Conservation (phyloP, 2,329 filamentous ascomycete species). For the Pseudopithomyces chartarum region DNA sequence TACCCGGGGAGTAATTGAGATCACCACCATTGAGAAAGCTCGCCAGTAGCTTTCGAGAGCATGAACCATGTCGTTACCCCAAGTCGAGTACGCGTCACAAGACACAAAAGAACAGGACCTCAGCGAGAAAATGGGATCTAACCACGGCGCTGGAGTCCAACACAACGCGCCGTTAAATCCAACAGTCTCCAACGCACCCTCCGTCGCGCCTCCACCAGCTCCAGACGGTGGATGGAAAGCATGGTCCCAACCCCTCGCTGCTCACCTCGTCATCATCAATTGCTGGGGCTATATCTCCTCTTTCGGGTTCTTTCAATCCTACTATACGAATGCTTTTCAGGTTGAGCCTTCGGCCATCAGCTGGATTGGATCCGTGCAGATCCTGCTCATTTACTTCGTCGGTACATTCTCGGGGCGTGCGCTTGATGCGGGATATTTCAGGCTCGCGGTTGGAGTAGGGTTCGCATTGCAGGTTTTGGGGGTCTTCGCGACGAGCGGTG, state of each 20-base stretch:
- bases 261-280: slow-evolving; percentile 29
- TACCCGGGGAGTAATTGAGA: background rate
- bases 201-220: slow-evolving; percentile 42
- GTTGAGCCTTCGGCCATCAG: slow-evolving; percentile 14
- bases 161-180: slow-evolving; percentile 26
- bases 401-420: slow-evolving; percentile 15
- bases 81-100: background rate
- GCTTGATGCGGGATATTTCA: slow-evolving; percentile 14
- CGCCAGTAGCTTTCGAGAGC: background rate
- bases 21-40: background rate
- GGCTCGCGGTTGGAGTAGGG: slow-evolving; percentile 2
- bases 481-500: slow-evolving; percentile 2
- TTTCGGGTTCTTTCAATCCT: slow-evolving; percentile 35
- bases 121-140: background rate
- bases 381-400: slow-evolving; percentile 16
- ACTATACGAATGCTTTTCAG: slow-evolving; percentile 23
- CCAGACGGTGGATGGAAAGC: slow-evolving; percentile 35
- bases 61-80: background rate
- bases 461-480: slow-evolving; percentile 26
- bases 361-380: slow-evolving; percentile 19
- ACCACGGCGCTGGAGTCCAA: slow-evolving; percentile 10
- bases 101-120: background rate
- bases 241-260: slow-evolving; percentile 32
- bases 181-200: slow-evolving; percentile 30
- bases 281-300: slow-evolving; percentile 35